A percentile compares a stretch with the other conserved stretches of the same genome.
Conservation (phyloP, 768 basidiomycete genomes). For the Leccinum variicolor region DNA sequence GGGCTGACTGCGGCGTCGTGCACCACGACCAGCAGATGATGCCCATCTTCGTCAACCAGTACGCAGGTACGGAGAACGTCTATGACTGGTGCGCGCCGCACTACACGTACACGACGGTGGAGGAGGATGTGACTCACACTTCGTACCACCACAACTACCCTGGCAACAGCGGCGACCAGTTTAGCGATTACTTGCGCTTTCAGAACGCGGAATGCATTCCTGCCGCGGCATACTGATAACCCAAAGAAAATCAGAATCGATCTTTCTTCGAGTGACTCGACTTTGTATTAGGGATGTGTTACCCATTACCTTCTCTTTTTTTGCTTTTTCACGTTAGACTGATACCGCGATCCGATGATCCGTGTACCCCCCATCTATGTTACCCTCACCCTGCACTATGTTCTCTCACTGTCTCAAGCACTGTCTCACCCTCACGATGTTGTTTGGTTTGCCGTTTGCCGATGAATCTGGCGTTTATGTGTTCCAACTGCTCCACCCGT, state of each 20-base stretch:
- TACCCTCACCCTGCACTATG: constrained; percentile 1
- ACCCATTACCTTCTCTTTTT: neutral
- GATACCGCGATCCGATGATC: neutral
- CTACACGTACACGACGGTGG: constrained; percentile 10
- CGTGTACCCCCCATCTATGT: constrained; percentile 2
- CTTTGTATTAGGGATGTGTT: neutral
- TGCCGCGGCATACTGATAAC: constrained; percentile 19
- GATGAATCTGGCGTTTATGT: neutral
- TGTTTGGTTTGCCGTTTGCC: neutral
- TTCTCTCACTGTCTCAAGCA: neutral
- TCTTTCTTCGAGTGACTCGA: neutral
- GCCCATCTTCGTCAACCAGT: constrained; percentile 31
- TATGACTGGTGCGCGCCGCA: constrained; percentile 27
- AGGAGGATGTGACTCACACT: neutral
- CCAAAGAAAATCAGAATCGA: neutral
- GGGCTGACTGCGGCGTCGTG: constrained; percentile 21
- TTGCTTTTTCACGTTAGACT: neutral
- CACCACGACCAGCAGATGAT: constrained; percentile 12
- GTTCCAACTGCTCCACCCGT: neutral
- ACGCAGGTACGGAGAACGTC: constrained; percentile 7
- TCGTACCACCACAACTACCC: constrained; percentile 12
- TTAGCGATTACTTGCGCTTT: constrained; percentile 18
- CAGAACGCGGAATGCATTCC: constrained; percentile 15
- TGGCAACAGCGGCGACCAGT: neutral
- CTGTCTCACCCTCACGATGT: neutral